Evolutionary conservation across 2,329 filamentous ascomycete species (phyloP), one percentile per base, ranked within the genome.

Genomic region (Fusarium succisae): DNA sequence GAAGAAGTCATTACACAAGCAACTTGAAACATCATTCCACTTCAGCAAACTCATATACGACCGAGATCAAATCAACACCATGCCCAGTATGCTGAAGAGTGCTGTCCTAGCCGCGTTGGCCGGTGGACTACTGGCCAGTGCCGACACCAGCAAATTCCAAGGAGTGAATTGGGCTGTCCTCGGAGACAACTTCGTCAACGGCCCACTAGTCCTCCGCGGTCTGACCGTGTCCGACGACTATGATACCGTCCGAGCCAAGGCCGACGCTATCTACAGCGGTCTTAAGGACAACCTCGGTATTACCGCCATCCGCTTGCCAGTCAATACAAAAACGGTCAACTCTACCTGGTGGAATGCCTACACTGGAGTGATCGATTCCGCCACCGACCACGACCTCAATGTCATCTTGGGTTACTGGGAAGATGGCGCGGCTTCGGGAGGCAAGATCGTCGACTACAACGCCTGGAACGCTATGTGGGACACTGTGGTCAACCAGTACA

Each of bases 381-480:
- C 45, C 20, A 48, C 26, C 4, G 26, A 15, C 13, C 45, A 28
- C 13, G 0, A 28, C 3, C 18, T 48, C 20, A 48, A 48, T 4
- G 45, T 48, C 6, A 48, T 48, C 20, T 28, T 48, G 45, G 45
- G 26, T 28, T 48, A 48, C 45, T 48, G 45, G 45, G 45, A 48
- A 28, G 45, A 48, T 28, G 26, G 45, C 13, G 45, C 45, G 20
- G 26, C 45, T 48, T 48, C 45, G 45, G 45, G 26, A 22, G 45
- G 45, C 20, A 48, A 48, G 45, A 48, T 48, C 13, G 45, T 48
- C 20, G 45, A 48, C 26, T 48, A 11, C 6, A 48, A 48, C 26
- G 45, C 45, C 45, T 48, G 45, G 45, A 48, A 48, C 45, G 18
- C 45, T 3, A 48, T 48, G 45, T 48, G 45, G 45, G 45, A 48